phyloP scores from a whole-genome alignment of 495 filamentous ascomycete genomes.

The Hypomontagnella submonticulosa region DNA sequence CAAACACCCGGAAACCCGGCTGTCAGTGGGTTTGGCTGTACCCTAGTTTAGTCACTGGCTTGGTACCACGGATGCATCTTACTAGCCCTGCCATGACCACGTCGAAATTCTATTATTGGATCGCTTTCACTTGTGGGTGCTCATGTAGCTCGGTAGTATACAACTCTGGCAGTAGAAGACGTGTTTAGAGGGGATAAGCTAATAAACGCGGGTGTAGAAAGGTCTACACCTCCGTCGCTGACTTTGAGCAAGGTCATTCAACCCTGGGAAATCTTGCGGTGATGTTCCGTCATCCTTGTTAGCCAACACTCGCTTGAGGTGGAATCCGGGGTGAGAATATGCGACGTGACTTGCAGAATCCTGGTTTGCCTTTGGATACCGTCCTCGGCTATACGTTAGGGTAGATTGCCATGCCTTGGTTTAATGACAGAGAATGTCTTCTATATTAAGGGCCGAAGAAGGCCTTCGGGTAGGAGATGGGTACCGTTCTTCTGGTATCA shows the following conservation, averaged over 20 bases:
- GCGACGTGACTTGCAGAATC: conserved; percentile 24
- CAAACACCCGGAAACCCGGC: conserved; percentile 33
- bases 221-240: not conserved
- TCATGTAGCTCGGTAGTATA: conserved; percentile 9
- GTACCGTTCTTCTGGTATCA: not conserved
- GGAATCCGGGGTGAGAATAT: conserved; percentile 25
- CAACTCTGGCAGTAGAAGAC: conserved; percentile 16
- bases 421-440: not conserved
- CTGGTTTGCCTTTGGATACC: conserved; percentile 4
- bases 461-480: not conserved
- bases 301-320: conserved; percentile 7
- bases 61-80: conserved; percentile 22
- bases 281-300: conserved; percentile 18
- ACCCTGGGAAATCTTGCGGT: conserved; percentile 13
- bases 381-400: conserved; percentile 6
- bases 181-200: conserved; percentile 21
- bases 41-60: conserved; percentile 20
- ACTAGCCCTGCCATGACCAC: conserved; percentile 11
- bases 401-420: conserved; percentile 5
- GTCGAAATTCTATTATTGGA: conserved; percentile 27
- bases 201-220: conserved; percentile 5
- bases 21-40: conserved; percentile 4
- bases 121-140: not conserved
- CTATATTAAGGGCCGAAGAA: conserved; percentile 31
- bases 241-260: conserved; percentile 2